A percentile compares a stretch with the other conserved stretches of the same genome.
Evolutionary conservation across 1,284 basidiomycete genomes (phyloP).

Genomic region (Apiotrichum porosum): DNA sequence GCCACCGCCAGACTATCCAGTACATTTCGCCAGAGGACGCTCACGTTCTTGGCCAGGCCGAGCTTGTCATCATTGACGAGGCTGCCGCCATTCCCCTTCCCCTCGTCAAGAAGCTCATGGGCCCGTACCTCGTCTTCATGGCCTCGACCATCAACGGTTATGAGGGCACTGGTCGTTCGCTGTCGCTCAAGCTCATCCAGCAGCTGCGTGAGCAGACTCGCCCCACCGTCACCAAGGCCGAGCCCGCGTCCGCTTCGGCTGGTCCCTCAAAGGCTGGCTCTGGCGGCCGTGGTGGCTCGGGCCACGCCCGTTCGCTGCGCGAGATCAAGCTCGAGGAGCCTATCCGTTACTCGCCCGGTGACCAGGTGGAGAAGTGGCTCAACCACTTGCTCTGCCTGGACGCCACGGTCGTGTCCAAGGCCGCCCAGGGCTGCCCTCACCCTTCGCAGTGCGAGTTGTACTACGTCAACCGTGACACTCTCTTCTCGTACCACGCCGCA

Average conservation of each 20-base stretch:
- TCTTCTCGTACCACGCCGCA: conserved; percentile 96
- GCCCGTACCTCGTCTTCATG: conserved; percentile 97
- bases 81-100: conserved; percentile 97
- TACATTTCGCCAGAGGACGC: conserved; percentile 98
- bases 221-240: conserved; percentile 53
- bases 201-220: conserved; percentile 87
- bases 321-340: conserved; percentile 95
- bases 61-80: conserved; percentile 96
- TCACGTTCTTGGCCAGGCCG: conserved; percentile 95
- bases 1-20: conserved; percentile 91
- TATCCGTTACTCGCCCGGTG: conserved; percentile 84
- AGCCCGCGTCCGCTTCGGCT: conserved; percentile 23
- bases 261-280: conserved; percentile 39
- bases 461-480: conserved; percentile 91
- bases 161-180: conserved; percentile 94
- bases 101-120: conserved; percentile 88
- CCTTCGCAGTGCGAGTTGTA: conserved; percentile 91
- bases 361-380: conserved; percentile 92
- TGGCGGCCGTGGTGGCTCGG: conserved; percentile 42
- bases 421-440: conserved; percentile 79
- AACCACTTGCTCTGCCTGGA: conserved; percentile 88
- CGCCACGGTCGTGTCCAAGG: conserved; percentile 65
- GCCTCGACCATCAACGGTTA: conserved; percentile 99
- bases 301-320: conserved; percentile 67
- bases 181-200: conserved; percentile 96